A percentile compares a stretch with the other conserved stretches of the same genome.
Conservation (phyloP, 495 filamentous ascomycete genomes). For the Melanomma pulvis-pyrius region DNA sequence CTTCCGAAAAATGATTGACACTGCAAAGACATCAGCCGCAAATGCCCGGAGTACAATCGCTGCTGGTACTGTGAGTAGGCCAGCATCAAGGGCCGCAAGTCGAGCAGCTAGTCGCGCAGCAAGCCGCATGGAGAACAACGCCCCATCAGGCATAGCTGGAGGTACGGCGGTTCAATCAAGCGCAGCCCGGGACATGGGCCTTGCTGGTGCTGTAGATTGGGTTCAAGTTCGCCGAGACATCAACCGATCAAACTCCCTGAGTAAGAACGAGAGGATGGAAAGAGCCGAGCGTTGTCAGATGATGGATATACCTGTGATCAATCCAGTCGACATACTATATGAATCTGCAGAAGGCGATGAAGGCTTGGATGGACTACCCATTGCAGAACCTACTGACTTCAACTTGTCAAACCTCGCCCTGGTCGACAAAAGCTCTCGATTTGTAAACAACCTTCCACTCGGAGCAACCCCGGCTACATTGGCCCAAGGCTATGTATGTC, state of each 20-base stretch:
- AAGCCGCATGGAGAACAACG: slow-evolving; percentile 47
- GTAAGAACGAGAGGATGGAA: slow-evolving; percentile 82
- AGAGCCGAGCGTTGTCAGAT: slow-evolving; percentile 91
- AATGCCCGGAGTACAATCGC: slow-evolving; percentile 85
- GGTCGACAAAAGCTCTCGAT: slow-evolving; percentile 95
- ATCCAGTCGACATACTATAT: slow-evolving; percentile 83
- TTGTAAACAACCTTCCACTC: slow-evolving; percentile 85
- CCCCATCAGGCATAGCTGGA: slow-evolving; percentile 54
- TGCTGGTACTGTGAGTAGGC: slow-evolving; percentile 54
- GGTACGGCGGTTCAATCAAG: slow-evolving; percentile 52
- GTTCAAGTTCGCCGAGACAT: slow-evolving; percentile 94
- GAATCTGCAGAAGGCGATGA: slow-evolving; percentile 90
- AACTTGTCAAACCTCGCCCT: slow-evolving; percentile 73
- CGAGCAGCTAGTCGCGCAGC: slow-evolving; percentile 36
- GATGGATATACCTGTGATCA: slow-evolving; percentile 85
- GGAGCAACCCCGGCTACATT: slow-evolving; percentile 82
- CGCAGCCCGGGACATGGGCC: slow-evolving; percentile 66
- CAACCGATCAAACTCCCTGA: slow-evolving; percentile 90
- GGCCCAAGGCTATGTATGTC: slow-evolving; percentile 88
- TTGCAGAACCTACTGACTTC: slow-evolving; percentile 84
- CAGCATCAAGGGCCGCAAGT: slow-evolving; percentile 34
- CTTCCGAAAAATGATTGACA: slow-evolving; percentile 94
- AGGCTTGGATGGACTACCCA: slow-evolving; percentile 77
- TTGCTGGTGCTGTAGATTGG: slow-evolving; percentile 75
- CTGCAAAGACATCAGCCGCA: slow-evolving; percentile 90